phyloP scores from a whole-genome alignment of 345 rosid species.

The Camelina sativa region DNA sequence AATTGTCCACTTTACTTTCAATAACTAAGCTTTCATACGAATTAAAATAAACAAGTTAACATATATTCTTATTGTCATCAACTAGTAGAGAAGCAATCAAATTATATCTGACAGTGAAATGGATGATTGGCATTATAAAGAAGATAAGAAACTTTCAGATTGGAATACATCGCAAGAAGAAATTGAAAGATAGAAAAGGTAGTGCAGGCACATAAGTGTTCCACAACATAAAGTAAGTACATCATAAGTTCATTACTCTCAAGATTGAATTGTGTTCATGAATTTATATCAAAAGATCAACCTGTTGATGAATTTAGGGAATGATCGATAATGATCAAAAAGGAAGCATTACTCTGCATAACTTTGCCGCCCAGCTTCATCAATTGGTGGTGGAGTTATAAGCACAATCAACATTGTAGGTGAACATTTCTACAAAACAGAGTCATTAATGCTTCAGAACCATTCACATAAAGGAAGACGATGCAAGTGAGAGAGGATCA shows the following conservation, averaged over 20 bases:
- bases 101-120: no score
- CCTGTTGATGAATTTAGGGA: background rate
- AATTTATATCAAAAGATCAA: background rate
- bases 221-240: background rate
- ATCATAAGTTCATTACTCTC: background rate
- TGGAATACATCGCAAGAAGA: background rate
- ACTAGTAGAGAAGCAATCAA: no score
- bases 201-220: background rate
- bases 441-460: background rate
- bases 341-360: slow-evolving; percentile 62
- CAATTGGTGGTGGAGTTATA: slow-evolving; percentile 87
- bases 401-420: slow-evolving; percentile 77
- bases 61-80: no score
- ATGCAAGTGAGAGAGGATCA: background rate
- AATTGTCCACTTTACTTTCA: background rate
- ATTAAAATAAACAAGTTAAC: background rate
- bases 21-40: slow-evolving; percentile 5
- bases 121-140: no score
- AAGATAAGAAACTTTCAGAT: no score
- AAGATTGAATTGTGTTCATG: background rate
- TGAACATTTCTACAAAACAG: slow-evolving; percentile 61
- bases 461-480: background rate
- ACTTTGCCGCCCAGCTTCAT: slow-evolving; percentile 63
- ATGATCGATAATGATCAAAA: background rate
- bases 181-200: background rate